Evolutionary conservation across 139 green algal genomes (phyloP), one percentile per base, ranked within the genome.

Genomic region (Astrephomene gubernaculifera): DNA sequence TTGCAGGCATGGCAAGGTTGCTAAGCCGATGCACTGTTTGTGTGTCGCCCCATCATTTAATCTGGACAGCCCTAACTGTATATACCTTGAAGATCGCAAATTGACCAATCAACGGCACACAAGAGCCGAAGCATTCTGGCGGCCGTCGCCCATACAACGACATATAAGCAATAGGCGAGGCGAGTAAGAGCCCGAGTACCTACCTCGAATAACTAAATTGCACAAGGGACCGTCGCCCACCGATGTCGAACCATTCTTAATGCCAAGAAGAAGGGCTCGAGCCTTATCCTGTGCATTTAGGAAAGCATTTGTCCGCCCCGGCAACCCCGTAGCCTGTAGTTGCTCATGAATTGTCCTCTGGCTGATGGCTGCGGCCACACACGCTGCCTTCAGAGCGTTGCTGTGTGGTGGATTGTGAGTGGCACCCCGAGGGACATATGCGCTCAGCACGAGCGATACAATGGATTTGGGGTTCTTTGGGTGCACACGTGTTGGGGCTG

Each of bases 131-230:
- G n/a, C n/a, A n/a, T n/a, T n/a, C n/a, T n/a, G 49, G 49, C 49
- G 49, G 49, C 49, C 49, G 49, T 57, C 49, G 14, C 49, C 14
- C 49, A 57, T 57, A 57, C 49, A 57, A n/a, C n/a, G n/a, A n/a
- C n/a, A n/a, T n/a, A n/a, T n/a, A n/a, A n/a, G n/a, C n/a, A n/a
- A n/a, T n/a, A n/a, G n/a, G n/a, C n/a, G n/a, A n/a, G n/a, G n/a
- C n/a, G n/a, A n/a, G n/a, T n/a, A n/a, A n/a, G n/a, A n/a, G n/a
- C n/a, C n/a, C n/a, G n/a, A n/a, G n/a, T n/a, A 57, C 49, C 14
- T 6, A 82, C 75, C 75, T 71, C 63, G 57, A 57, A 82, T 31
- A 19, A 38, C 75, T 41, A 60, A 44, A 31, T 71, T 83, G 76
- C 76, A 83, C 22, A 73, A 27, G 4, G 8, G 24, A 38, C 33